Evolutionary conservation across 192 early-diverging fungal genomes (phyloP).

Genomic region (Coemansia interrupta): DNA sequence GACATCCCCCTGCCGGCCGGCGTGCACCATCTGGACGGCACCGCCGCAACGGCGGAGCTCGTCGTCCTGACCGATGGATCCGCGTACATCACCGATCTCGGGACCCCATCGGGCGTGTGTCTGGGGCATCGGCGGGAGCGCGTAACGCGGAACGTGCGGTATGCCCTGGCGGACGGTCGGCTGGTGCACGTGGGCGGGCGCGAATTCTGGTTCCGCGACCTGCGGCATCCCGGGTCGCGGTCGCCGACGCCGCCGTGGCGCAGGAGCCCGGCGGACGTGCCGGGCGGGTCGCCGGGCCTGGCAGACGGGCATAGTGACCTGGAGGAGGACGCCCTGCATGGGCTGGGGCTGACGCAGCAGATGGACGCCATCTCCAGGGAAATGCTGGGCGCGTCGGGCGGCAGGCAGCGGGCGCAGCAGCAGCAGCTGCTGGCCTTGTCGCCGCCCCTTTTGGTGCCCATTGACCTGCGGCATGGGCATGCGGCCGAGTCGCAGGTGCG

Average conservation of each 20-base stretch:
- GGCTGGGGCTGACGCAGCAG: too few species aligned
- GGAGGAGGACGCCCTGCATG: too few species aligned
- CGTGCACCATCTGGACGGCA: too few species aligned
- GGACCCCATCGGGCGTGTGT: constrained; percentile 6
- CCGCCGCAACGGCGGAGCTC: not conserved
- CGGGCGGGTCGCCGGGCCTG: not conserved
- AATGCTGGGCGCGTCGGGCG: not conserved
- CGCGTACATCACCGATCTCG: not conserved
- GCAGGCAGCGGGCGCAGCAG: too few species aligned
- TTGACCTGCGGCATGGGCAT: not conserved
- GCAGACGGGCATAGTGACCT: too few species aligned
- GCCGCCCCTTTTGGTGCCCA: not conserved
- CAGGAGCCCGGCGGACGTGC: not conserved
- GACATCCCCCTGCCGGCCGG: too few species aligned
- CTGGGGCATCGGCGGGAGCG: constrained; percentile 21
- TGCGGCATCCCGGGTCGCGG: constrained; percentile 1
- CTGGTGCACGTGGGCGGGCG: constrained; percentile 21
- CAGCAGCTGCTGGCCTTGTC: not conserved
- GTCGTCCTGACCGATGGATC: not conserved
- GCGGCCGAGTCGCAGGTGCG: constrained; percentile 2
- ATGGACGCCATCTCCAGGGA: not conserved
- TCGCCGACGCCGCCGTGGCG: constrained; percentile 43
- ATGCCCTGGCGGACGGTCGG: constrained; percentile 37
- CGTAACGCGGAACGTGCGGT: constrained; percentile 9
- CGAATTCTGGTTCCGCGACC: constrained; percentile 38